Evolutionary conservation across 345 rosid species (phyloP).

Genomic region (Salix udensis): DNA sequence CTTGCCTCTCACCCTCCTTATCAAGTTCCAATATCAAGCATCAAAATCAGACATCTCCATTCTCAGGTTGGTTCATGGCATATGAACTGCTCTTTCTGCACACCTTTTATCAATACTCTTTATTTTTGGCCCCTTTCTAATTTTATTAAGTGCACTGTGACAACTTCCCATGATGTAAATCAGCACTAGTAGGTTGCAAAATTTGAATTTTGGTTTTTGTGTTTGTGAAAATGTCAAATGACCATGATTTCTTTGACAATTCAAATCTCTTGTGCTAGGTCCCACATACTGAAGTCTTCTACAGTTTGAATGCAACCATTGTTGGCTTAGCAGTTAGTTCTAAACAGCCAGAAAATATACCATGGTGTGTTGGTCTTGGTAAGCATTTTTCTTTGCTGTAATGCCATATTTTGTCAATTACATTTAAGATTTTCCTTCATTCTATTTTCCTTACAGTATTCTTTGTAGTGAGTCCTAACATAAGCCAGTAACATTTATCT

Average conservation of each 20-base stretch:
- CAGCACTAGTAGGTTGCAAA: constrained; percentile 2
- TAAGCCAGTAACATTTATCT: too few relatives aligned
- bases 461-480: background rate
- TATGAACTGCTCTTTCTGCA: background rate
- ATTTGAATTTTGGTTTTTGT: constrained; percentile 1
- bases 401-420: background rate
- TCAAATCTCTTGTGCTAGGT: constrained; percentile 45
- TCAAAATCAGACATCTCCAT: constrained; percentile 77
- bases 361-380: constrained; percentile 88
- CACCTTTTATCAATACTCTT: background rate
- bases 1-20: constrained; percentile 83
- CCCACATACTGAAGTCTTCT: constrained; percentile 54
- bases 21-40: constrained; percentile 69
- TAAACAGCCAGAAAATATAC: constrained; percentile 52
- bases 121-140: too few relatives aligned
- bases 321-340: constrained; percentile 84
- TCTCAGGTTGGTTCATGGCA: constrained; percentile 54
- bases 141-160: background rate
- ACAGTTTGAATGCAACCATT: constrained; percentile 77
- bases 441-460: background rate
- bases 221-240: background rate
- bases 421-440: background rate
- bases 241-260: constrained; percentile 8
- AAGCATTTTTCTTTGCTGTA: constrained; percentile 19
- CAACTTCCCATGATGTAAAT: background rate